Base-by-base conservation (phyloP, 1,284 basidiomycete species). In the Mycena citricolor region DNA sequence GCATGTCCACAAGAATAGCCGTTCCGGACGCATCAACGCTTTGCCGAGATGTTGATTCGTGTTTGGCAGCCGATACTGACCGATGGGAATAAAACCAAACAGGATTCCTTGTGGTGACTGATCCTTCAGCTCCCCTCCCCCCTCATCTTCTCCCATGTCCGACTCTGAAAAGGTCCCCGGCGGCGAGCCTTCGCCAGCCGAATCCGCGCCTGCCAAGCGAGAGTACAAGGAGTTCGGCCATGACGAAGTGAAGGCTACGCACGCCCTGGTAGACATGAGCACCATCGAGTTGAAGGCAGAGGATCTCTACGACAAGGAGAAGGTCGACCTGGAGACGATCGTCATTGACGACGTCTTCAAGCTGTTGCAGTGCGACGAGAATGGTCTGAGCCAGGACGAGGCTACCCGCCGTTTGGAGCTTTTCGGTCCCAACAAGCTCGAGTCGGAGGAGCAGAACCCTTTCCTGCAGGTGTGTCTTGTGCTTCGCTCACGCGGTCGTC, bases 301-400 rank as follows among this genome's bases (percentile, higher is more conserved):
- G 69, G 93, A 98, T 70, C 74, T 98, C 36, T 97, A 95, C 68
- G 90, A 95, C 72, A 97, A 95, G 76, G 93, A 97, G 73, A 98
- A 98, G 77, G 94, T 98, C 68, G 94, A 98, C 70, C 79, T 98
- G 45, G 94, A 97, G 76, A 94, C 92, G 37, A 86, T 98, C 62
- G 89, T 93, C 59, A 89, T 98, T 65, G 93, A 95, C 57, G 94
- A 97, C 63, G 93, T 97, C 68, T 94, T 95, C 81, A 91, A 86
- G 55, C 85, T 98, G 52, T 84, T 98, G 42, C 94, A 97, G 70
- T 94, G 82, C 60, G 74, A 77, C 57, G 87, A 94, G 54, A 74
- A 77, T 35, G 94, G 94, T 81, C 79, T 98, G 33, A 69, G 73
- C 23, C 53, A 67, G 6, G 83, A 82, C 23, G 94, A 98, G 71